phyloP scores from a whole-genome alignment of 345 rosid genomes.

The Triadica sebifera region DNA sequence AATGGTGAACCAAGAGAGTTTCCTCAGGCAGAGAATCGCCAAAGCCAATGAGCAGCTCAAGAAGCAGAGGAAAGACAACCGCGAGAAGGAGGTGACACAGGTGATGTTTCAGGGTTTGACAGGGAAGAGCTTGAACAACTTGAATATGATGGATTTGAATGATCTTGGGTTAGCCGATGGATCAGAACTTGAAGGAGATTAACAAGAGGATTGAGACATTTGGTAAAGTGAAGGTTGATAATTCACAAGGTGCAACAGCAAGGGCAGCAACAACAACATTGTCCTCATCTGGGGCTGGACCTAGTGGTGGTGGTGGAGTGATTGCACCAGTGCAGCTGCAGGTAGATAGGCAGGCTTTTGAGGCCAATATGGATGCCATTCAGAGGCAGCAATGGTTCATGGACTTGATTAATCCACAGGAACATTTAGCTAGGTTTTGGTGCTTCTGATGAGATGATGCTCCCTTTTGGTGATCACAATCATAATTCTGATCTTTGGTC shows the following conservation, averaged over 20 bases:
- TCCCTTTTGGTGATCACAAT: constrained; percentile 12
- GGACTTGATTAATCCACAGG: constrained; percentile 17
- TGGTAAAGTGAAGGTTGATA: neutral
- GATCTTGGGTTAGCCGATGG: constrained; percentile 39
- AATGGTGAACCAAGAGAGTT: constrained; percentile 47
- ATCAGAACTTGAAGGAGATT: constrained; percentile 29
- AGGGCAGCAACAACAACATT: neutral
- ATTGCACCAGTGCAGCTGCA: neutral
- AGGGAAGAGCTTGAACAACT: constrained; percentile 10
- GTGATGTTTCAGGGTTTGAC: constrained; percentile 32
- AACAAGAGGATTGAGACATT: neutral
- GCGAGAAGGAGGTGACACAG: constrained; percentile 36
- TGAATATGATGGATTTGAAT: constrained; percentile 38
- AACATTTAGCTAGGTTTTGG: constrained; percentile 9
- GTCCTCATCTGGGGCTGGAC: neutral
- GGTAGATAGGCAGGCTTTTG: neutral
- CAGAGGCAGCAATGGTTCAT: constrained; percentile 22
- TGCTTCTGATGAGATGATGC: constrained; percentile 16
- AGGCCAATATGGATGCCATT: constrained; percentile 2
- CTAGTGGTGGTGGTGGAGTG: neutral
- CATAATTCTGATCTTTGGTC: neutral
- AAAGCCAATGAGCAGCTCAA: constrained; percentile 36
- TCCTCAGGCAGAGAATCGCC: constrained; percentile 35
- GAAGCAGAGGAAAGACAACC: constrained; percentile 40
- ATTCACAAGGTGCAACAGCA: neutral